These are phyloP conservation scores for Metschnikowia drakensbergensis DNA, from an alignment of 805 yeast genomes.

Conservation along the genomic window DNA sequence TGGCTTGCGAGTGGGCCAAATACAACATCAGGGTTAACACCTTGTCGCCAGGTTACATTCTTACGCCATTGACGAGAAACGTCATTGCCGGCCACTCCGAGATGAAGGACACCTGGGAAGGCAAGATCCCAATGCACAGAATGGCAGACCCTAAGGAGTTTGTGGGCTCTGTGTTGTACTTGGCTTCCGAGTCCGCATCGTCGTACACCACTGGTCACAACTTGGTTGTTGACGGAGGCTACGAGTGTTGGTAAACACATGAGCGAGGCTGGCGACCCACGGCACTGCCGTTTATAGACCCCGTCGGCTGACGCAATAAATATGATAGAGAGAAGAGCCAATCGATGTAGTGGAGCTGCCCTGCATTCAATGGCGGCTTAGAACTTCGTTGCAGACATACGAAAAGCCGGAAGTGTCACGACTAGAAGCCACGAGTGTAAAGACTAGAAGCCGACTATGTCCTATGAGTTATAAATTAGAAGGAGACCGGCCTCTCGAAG, in stretches of 20 bases:
- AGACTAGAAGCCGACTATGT: too few relatives aligned
- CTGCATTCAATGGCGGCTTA: too few relatives aligned
- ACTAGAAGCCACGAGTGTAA: too few relatives aligned
- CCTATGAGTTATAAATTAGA: too few relatives aligned
- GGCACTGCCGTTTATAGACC: slow-evolving; percentile 6
- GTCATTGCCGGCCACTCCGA: slow-evolving; percentile 58
- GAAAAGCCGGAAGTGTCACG: too few relatives aligned
- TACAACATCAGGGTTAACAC: slow-evolving; percentile 74
- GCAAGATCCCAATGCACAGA: slow-evolving; percentile 70
- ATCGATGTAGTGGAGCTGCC: too few relatives aligned
- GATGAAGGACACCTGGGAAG: slow-evolving; percentile 69
- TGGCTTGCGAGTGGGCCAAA: slow-evolving; percentile 81
- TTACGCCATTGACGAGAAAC: slow-evolving; percentile 73
- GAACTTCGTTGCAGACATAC: too few relatives aligned
- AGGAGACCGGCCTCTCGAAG: too few relatives aligned
- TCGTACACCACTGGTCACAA: slow-evolving; percentile 83
- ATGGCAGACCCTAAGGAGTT: slow-evolving; percentile 85
- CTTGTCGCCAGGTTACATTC: slow-evolving; percentile 75
- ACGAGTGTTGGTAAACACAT: slow-evolving; percentile 66
- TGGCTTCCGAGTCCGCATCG: slow-evolving; percentile 67
- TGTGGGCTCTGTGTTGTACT: slow-evolving; percentile 70
- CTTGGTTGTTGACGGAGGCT: slow-evolving; percentile 82
- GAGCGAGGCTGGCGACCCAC: slow-evolving; percentile 1
- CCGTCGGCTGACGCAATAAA: neutral
- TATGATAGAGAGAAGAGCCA: neutral